These are phyloP conservation scores for Fennellomyces sp. DNA, from an alignment of 371 early-diverging fungal species.

Conservation along the genomic window DNA sequence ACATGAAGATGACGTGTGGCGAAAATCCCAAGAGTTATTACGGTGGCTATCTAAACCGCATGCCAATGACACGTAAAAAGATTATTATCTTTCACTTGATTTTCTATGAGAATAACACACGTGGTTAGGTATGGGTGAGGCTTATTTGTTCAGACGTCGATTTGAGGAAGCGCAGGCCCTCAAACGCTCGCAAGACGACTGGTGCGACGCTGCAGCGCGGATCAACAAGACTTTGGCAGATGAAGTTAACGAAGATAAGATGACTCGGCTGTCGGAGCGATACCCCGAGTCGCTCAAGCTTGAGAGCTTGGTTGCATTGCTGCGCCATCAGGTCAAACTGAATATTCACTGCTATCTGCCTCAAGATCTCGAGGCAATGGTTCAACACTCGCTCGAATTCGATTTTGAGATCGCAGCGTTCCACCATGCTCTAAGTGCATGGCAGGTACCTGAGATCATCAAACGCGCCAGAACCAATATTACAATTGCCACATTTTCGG, in stretches of 20 bases:
- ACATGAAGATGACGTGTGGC: conserved; percentile 90
- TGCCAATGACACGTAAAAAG: conserved; percentile 50
- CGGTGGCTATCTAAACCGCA: conserved; percentile 27
- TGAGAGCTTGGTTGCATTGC: conserved; percentile 56
- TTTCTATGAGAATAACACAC: background rate
- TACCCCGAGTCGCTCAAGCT: conserved; percentile 56
- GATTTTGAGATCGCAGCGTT: conserved; percentile 67
- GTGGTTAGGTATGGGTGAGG: conserved; percentile 70
- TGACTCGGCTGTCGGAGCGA: conserved; percentile 32
- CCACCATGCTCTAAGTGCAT: conserved; percentile 72
- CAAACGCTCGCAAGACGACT: conserved; percentile 69
- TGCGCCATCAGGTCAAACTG: conserved; percentile 58
- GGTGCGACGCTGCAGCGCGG: conserved; percentile 70
- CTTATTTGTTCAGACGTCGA: conserved; percentile 66
- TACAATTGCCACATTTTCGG: conserved; percentile 74
- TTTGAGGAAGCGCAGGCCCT: conserved; percentile 68
- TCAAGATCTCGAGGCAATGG: conserved; percentile 62
- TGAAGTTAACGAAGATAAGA: conserved; percentile 9
- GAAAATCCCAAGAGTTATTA: conserved; percentile 76
- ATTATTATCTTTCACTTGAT: background rate
- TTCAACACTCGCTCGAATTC: conserved; percentile 64
- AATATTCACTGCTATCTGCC: conserved; percentile 64
- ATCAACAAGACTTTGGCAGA: conserved; percentile 25
- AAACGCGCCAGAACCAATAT: conserved; percentile 61
- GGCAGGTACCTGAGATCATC: conserved; percentile 58